Conservation (phyloP, 2,329 filamentous ascomycete species). For the Rhinocladiella mackenziei region DNA sequence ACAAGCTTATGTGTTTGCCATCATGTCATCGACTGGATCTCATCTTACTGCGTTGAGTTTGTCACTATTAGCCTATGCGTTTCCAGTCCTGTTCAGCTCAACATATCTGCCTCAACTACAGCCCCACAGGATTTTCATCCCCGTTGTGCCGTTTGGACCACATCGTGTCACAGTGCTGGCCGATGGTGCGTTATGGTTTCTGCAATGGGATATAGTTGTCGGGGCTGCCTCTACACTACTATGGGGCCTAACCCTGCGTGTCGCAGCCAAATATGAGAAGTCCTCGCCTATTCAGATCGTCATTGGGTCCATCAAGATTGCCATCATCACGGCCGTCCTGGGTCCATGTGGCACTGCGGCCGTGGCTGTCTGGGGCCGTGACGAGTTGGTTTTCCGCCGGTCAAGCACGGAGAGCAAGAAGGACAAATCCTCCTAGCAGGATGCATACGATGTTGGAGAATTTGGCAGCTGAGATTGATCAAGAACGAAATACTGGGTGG, state of each 20-base stretch:
- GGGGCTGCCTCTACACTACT: constrained; percentile 42
- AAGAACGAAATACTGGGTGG: too few relatives aligned
- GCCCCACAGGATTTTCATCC: constrained; percentile 39
- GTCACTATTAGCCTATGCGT: constrained; percentile 37
- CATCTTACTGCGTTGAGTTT: constrained; percentile 43
- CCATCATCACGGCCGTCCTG: constrained; percentile 35
- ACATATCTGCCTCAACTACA: constrained; percentile 36
- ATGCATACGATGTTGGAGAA: background rate
- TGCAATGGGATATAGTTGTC: constrained; percentile 50
- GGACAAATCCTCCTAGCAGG: constrained; percentile 23
- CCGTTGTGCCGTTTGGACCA: constrained; percentile 34
- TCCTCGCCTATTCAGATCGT: constrained; percentile 30
- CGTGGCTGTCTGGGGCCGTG: constrained; percentile 49
- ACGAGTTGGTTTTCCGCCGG: constrained; percentile 41
- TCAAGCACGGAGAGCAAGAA: constrained; percentile 28
- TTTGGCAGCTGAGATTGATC: too few relatives aligned
- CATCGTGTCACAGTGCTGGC: constrained; percentile 35
- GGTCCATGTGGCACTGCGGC: constrained; percentile 46
- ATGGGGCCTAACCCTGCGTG: constrained; percentile 44
- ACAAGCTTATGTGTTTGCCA: constrained; percentile 42
- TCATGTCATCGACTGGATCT: constrained; percentile 38
- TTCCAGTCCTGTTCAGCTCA: constrained; percentile 36
- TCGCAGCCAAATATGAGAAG: constrained; percentile 31
- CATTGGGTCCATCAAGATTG: constrained; percentile 36
- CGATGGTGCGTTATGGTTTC: constrained; percentile 43